These are phyloP conservation scores for Cornus controversa DNA, from an alignment of 148 eudicot genomes.

Conservation along the genomic window DNA sequence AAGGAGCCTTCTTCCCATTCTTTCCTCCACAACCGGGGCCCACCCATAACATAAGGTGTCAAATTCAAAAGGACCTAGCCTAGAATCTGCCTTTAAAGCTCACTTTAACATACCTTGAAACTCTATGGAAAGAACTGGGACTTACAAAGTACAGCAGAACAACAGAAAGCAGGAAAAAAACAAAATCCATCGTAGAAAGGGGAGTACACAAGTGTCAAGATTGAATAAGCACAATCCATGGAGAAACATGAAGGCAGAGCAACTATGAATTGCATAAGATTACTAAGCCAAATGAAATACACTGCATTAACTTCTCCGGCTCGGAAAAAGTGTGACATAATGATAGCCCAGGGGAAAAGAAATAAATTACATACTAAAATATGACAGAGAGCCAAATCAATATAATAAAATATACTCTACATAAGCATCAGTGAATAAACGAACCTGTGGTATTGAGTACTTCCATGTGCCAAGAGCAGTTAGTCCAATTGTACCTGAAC, in stretches of 20 bases:
- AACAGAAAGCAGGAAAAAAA: not conserved
- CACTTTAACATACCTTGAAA: not conserved
- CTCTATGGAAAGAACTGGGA: not conserved
- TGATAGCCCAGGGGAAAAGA: not conserved
- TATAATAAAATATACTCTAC: not conserved
- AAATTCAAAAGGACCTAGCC: not conserved
- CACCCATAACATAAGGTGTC: too few species aligned
- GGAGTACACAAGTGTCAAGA: not conserved
- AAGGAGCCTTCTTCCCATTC: too few species aligned
- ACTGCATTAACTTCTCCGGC: too few species aligned
- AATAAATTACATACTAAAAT: not conserved
- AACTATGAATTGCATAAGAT: too few species aligned
- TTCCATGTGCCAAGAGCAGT: constrained; percentile 98
- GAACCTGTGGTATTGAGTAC: constrained; percentile 89
- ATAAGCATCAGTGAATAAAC: not conserved
- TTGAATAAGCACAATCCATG: too few species aligned
- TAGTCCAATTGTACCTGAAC: constrained; percentile 71
- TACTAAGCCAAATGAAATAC: too few species aligned
- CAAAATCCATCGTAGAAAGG: not conserved
- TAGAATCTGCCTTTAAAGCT: not conserved
- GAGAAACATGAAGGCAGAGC: too few species aligned
- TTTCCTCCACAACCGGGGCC: too few species aligned
- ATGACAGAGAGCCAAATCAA: not conserved
- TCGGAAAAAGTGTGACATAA: too few species aligned
- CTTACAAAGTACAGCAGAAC: not conserved